These are phyloP conservation scores for Lagenaria siceraria DNA, from an alignment of 306 rosid species.

Conservation along the genomic window DNA sequence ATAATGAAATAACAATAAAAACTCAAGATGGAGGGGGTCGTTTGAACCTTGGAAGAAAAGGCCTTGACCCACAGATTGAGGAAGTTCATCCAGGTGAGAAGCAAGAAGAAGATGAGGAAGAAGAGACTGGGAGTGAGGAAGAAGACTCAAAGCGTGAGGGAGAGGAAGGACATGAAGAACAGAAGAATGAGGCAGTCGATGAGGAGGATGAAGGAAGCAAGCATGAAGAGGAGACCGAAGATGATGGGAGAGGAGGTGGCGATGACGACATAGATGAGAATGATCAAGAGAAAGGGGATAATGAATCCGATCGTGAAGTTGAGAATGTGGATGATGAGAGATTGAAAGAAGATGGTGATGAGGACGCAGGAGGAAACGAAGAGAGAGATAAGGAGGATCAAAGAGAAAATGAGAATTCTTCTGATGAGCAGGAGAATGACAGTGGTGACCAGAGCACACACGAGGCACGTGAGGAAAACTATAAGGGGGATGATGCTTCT, in stretches of 20 bases:
- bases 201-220: slow-evolving; percentile 46
- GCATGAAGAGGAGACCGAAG: slow-evolving; percentile 39
- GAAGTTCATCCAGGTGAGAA: slow-evolving; percentile 25
- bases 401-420: slow-evolving; percentile 27
- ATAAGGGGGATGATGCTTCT: slow-evolving; percentile 92
- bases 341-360: slow-evolving; percentile 34
- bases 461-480: slow-evolving; percentile 86
- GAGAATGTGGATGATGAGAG: slow-evolving; percentile 51
- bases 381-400: slow-evolving; percentile 28
- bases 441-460: slow-evolving; percentile 25
- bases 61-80: slow-evolving; percentile 30
- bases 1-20: slow-evolving; percentile 14
- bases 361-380: slow-evolving; percentile 29
- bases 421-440: slow-evolving; percentile 27
- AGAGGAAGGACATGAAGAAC: slow-evolving; percentile 15
- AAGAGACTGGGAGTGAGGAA: slow-evolving; percentile 40
- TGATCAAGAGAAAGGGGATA: slow-evolving; percentile 48
- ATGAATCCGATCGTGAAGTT: slow-evolving; percentile 35
- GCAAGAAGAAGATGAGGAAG: slow-evolving; percentile 70
- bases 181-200: slow-evolving; percentile 28
- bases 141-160: slow-evolving; percentile 36
- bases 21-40: slow-evolving; percentile 20
- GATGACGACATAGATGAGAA: slow-evolving; percentile 71
- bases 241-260: slow-evolving; percentile 46
- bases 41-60: slow-evolving; percentile 72